A percentile compares a stretch with the other conserved stretches of the same genome.
These are phyloP conservation scores for Galium porrigens DNA, from an alignment of 305 asterid species.

Conservation along the genomic window DNA sequence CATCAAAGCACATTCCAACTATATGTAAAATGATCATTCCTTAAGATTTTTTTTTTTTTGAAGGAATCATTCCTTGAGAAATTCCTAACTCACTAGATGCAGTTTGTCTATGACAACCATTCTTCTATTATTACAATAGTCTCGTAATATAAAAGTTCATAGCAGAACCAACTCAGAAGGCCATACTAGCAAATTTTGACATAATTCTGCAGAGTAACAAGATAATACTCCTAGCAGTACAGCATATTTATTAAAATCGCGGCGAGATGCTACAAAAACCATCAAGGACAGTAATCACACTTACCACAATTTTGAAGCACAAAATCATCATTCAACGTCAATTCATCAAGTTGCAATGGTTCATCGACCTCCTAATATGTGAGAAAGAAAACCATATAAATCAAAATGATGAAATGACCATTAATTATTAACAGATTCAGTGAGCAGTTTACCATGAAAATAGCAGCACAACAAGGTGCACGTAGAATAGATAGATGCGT, in stretches of 20 bases:
- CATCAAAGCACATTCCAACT: not conserved
- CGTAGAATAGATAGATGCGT: constrained; percentile 64
- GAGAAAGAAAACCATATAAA: constrained; percentile 9
- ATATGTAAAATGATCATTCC: not conserved
- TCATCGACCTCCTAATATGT: constrained; percentile 75
- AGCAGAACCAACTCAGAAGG: not conserved
- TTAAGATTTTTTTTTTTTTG: not conserved
- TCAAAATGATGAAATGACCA: constrained; percentile 7
- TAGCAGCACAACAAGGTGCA: constrained; percentile 86
- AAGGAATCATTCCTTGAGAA: too few species aligned
- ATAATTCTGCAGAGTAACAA: not conserved
- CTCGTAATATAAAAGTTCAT: not conserved
- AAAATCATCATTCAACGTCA: constrained; percentile 59
- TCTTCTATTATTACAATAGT: not conserved
- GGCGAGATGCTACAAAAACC: not conserved
- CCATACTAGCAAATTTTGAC: not conserved
- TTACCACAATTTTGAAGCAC: constrained; percentile 52
- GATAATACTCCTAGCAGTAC: not conserved
- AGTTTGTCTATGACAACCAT: not conserved
- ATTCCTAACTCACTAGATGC: too few species aligned
- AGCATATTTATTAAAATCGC: not conserved
- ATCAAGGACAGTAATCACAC: constrained; percentile 1
- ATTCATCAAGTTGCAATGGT: constrained; percentile 75
- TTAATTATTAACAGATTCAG: constrained; percentile 13
- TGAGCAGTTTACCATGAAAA: constrained; percentile 52